Evolutionary conservation across 164 flowering plant species (phyloP).

Genomic region (Aristolochia fimbriata): DNA sequence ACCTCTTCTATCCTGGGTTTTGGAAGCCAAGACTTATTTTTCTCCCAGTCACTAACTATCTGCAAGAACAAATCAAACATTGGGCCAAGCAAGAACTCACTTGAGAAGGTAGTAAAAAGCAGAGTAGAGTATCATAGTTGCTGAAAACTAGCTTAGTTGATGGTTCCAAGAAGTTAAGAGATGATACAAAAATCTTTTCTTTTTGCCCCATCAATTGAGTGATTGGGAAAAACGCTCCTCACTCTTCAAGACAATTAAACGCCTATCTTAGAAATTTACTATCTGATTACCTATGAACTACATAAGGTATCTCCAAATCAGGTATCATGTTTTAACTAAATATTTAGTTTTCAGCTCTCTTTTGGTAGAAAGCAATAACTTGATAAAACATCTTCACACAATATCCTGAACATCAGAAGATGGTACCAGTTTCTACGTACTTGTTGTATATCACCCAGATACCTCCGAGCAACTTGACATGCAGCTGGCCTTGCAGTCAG

Average conservation of each 20-base stretch:
- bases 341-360: too few relatives aligned
- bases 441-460: slow-evolving; percentile 59
- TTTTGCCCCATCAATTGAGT: neutral
- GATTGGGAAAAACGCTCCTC: neutral
- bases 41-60: slow-evolving; percentile 73
- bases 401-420: too few relatives aligned
- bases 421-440: slow-evolving; percentile 21
- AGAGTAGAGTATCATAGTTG: neutral
- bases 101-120: neutral
- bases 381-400: too few relatives aligned
- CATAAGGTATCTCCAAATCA: too few relatives aligned
- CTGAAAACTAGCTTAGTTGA: neutral
- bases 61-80: slow-evolving; percentile 12
- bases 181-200: too few relatives aligned
- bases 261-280: too few relatives aligned
- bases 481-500: slow-evolving; percentile 78
- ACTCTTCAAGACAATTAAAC: neutral
- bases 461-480: slow-evolving; percentile 43
- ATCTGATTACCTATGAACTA: too few relatives aligned
- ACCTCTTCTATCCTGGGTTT: slow-evolving; percentile 79
- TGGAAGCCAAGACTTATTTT: slow-evolving; percentile 82
- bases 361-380: too few relatives aligned
- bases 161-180: neutral
- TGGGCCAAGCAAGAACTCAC: neutral
- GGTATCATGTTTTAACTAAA: too few relatives aligned